Conservation (phyloP, 2,329 filamentous ascomycete genomes). For the Fusarium camptoceras region DNA sequence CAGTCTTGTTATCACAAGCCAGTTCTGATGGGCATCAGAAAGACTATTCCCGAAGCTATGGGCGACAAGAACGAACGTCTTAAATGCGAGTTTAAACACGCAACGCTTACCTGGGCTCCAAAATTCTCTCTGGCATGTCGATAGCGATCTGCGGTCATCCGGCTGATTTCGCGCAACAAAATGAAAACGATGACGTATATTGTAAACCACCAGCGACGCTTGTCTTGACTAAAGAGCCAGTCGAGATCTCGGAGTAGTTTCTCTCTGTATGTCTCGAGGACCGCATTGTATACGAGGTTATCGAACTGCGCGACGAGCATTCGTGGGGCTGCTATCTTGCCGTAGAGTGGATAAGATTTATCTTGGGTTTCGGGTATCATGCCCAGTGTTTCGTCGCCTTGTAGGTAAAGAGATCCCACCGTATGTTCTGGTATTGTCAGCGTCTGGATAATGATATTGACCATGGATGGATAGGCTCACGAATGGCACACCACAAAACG, state of each 20-base stretch:
- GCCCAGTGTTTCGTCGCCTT: constrained; percentile 55
- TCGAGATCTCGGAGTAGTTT: constrained; percentile 53
- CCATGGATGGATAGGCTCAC: constrained; percentile 51
- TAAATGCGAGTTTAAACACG: background rate
- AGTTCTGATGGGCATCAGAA: background rate
- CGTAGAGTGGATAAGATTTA: constrained; percentile 53
- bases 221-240: constrained; percentile 50
- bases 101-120: constrained; percentile 39
- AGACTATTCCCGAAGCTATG: background rate
- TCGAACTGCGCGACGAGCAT: constrained; percentile 62
- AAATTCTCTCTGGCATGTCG: constrained; percentile 57
- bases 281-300: constrained; percentile 53
- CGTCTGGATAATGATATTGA: background rate
- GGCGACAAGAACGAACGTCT: background rate
- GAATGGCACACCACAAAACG: constrained; percentile 59
- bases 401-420: constrained; percentile 58
- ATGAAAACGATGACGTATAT: constrained; percentile 57
- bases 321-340: constrained; percentile 55
- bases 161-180: constrained; percentile 57
- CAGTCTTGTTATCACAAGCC: constrained; percentile 33
- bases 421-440: constrained; percentile 54
- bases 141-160: constrained; percentile 55
- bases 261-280: constrained; percentile 52
- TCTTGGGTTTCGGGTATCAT: constrained; percentile 53
- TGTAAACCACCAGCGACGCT: constrained; percentile 48